Base-by-base conservation (phyloP, 2,329 filamentous ascomycete species). In the Thermothelomyces thermophilus region DNA sequence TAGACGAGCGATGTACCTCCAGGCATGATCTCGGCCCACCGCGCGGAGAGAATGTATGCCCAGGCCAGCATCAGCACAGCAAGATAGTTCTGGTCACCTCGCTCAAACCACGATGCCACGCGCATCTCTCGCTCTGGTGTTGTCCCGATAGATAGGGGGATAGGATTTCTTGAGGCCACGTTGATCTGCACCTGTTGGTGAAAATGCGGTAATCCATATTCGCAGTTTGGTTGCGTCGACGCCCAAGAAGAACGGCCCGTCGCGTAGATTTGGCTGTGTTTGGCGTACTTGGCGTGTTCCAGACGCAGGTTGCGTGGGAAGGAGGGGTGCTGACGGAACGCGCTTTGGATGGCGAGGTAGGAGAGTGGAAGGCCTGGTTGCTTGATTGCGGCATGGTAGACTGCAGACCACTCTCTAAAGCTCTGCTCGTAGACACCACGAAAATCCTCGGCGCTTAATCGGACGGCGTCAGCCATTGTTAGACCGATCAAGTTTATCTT, bases 41-140 rank as follows among this genome's bases (percentile, higher is more conserved):
- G 43, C 19, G 54, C 50, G 2, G 52, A 56, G 6, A 55, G 52
- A 14, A 56, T 30, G 22, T 54, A 56, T 22, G 52, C 34, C 52
- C 54, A 56, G 22, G 54, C 52, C 40, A 56, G 26, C n/a, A 39
- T 41, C 3, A 56, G 51, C 3, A 56, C 26, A 17, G 42, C 24
- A 26, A 56, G 39, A 19, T 53, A 51, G 40, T 56, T 51, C 45
- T 41, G 22, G 22, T 49, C 42, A 5, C 31, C 37, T 43, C 36
- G 33, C n/a, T 11, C 13, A 3, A 51, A 53, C 51, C 47, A 53
- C 3, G 33, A 43, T n/a, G n/a, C 22, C 40, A 14, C 45, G 14
- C 5, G 16, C 1, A 20, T 7, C 8, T 13, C 39, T 7, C 2
- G 9, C 19, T 40, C 44, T 19, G 28, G 16, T 6, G 14, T 33